Evolutionary conservation across 148 eudicot species (phyloP).

Genomic region (Vaccinium vitisidaea): DNA sequence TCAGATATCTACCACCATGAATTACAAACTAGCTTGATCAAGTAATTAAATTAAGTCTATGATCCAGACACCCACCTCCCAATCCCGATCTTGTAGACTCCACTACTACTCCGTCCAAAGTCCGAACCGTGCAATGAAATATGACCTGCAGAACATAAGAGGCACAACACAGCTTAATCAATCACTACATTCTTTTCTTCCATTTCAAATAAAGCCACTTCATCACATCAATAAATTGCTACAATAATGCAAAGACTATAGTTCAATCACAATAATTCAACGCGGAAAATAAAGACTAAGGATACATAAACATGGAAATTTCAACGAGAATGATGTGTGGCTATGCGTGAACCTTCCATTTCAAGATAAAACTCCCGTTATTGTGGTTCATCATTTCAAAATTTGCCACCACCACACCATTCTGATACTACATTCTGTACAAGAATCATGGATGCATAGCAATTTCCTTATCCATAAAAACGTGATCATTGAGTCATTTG

Average conservation of each 20-base stretch:
- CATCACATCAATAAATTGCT: not conserved
- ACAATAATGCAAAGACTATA: not conserved
- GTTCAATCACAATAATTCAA: not conserved
- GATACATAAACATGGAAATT: not conserved
- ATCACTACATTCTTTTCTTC: not conserved
- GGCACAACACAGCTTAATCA: not conserved
- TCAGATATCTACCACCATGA: not conserved
- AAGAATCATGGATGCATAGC: not conserved
- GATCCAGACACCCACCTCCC: conserved; percentile 15
- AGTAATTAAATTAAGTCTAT: not conserved
- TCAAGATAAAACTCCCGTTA: not conserved
- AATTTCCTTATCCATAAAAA: not conserved
- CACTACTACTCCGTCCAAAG: conserved; percentile 2
- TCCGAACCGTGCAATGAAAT: conserved; percentile 5
- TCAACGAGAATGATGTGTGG: not conserved
- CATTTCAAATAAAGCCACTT: not conserved
- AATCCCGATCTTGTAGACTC: not conserved
- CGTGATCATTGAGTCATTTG: not conserved
- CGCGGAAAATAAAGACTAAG: not conserved
- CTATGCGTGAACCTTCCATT: not conserved
- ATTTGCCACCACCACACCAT: not conserved
- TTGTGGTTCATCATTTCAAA: not conserved
- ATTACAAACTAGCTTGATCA: not conserved
- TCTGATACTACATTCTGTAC: not conserved
- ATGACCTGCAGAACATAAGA: not conserved